A percentile compares a stretch with the other conserved stretches of the same genome.
These are phyloP conservation scores for Xylariaceae sp. DNA, from an alignment of 2,329 filamentous ascomycete species.

Conservation along the genomic window DNA sequence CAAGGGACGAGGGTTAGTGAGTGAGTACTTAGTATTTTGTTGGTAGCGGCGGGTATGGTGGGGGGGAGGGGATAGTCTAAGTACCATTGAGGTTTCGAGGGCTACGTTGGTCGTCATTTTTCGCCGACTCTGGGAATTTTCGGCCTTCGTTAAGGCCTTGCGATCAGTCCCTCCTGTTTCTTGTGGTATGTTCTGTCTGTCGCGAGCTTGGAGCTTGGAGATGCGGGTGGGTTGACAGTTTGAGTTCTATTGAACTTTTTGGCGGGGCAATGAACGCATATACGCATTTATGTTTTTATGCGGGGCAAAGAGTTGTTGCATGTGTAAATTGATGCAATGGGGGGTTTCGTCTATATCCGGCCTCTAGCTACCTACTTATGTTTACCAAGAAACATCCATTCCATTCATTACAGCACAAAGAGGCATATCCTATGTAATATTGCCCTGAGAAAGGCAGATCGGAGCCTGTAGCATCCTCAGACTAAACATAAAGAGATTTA, in stretches of 20 bases:
- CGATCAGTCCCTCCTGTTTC: background rate
- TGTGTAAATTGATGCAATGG: background rate
- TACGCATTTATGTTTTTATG: background rate
- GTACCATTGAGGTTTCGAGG: constrained; percentile 85
- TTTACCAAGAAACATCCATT: no score
- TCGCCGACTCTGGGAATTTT: background rate
- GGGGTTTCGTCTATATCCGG: background rate
- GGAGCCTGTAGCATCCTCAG: no score
- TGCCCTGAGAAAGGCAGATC: no score
- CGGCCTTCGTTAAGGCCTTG: background rate
- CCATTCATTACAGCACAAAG: no score
- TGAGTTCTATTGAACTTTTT: constrained; percentile 20
- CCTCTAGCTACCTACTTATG: no score
- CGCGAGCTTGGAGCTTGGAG: constrained; percentile 11
- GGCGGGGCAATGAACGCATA: constrained; percentile 20
- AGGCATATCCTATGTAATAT: no score
- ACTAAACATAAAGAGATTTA: no score
- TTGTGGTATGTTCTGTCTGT: background rate
- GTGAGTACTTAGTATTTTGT: constrained; percentile 5
- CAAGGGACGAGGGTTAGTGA: background rate
- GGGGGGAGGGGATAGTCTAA: constrained; percentile 20
- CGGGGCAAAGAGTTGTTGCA: no score
- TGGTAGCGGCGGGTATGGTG: background rate
- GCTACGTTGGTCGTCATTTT: constrained; percentile 78
- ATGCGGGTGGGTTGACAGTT: constrained; percentile 4